Evolutionary conservation across 148 eudicot genomes (phyloP), one percentile per base, ranked within the genome.

Genomic region (Rhododendron henanense): DNA sequence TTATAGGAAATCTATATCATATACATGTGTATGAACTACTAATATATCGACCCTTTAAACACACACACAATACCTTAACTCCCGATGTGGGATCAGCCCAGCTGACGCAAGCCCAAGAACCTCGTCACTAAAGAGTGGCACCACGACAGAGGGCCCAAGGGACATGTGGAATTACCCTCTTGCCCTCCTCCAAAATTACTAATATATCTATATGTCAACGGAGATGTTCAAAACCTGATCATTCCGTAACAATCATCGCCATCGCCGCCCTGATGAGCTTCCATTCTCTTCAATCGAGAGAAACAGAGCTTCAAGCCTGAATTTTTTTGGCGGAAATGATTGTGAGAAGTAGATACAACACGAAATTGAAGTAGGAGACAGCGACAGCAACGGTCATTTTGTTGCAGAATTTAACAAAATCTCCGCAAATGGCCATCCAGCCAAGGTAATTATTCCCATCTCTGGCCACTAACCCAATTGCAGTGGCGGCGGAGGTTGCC

Each of bases 361-460:
- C 4, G 81, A 88, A 67, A 3, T 85, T n/a, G 67, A 87, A 31
- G 84, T 86, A 90, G 23, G 90, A 87, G 8, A 92, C 86, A 1
- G 45, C 23, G 3, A 90, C 31, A 23, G 92, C 83, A 1, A 86
- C 23, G 10, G 55, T 84, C 6, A 50, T 35, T 47, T 83, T 85
- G 87, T 86, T 77, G 57, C 95, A 93, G 84, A 85, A 93, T 14
- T 37, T 61, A 2, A n/a, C 76, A 25, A 93, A 90, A 51, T 86
- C 85, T 71, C 87, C 90, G 51, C 95, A 93, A 21, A 92, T 88
- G 18, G 91, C 89, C 33, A 85, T 69, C 95, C 95, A 93, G 31
- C 93, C 93, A 15, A 90, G 74, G 41, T 91, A 88, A n/a, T 19
- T 48, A 76, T 91, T 87, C 5, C 93, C 95, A 19, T 88, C 84